phyloP scores from a whole-genome alignment of 768 basidiomycete genomes.

The Piloderma croceum region DNA sequence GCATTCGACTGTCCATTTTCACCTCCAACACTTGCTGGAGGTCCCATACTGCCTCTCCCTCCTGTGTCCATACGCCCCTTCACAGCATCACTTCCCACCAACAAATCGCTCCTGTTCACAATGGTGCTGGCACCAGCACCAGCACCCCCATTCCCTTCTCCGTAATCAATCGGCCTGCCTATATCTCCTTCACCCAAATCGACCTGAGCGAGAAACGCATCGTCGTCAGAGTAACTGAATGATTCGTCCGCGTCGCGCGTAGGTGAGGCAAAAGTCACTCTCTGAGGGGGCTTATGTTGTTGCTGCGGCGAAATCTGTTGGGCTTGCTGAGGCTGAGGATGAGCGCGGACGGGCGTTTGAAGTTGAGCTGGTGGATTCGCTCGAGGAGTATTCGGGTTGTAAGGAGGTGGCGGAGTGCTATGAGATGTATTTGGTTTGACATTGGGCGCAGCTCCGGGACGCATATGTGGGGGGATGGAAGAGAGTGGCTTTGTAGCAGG shows the following conservation, averaged over 20 bases:
- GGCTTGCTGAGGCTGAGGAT: too few relatives aligned
- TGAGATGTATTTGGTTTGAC: neutral
- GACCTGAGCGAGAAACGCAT: slow-evolving; percentile 54
- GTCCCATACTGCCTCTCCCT: slow-evolving; percentile 1
- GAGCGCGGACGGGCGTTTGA: too few relatives aligned
- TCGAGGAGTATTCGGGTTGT: too few relatives aligned
- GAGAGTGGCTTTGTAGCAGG: neutral
- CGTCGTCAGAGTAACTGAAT: slow-evolving; percentile 62
- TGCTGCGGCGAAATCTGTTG: too few relatives aligned
- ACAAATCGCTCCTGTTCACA: slow-evolving; percentile 9
- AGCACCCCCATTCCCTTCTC: slow-evolving; percentile 31
- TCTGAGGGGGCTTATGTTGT: too few relatives aligned
- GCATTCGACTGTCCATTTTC: slow-evolving; percentile 1
- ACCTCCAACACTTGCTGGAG: slow-evolving; percentile 1
- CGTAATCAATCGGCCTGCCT: slow-evolving; percentile 40
- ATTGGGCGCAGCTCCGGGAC: neutral
- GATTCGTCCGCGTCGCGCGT: slow-evolving; percentile 26
- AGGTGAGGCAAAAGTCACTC: too few relatives aligned
- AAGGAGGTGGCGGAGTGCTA: too few relatives aligned
- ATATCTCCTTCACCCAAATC: slow-evolving; percentile 46
- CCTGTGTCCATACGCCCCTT: slow-evolving; percentile 8
- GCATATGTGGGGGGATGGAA: neutral
- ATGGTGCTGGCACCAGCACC: slow-evolving; percentile 11
- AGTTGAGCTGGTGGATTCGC: too few relatives aligned
- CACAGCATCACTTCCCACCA: slow-evolving; percentile 3